Base-by-base conservation (phyloP, 2,329 filamentous ascomycete genomes). In the Calonectria hongkongensis region DNA sequence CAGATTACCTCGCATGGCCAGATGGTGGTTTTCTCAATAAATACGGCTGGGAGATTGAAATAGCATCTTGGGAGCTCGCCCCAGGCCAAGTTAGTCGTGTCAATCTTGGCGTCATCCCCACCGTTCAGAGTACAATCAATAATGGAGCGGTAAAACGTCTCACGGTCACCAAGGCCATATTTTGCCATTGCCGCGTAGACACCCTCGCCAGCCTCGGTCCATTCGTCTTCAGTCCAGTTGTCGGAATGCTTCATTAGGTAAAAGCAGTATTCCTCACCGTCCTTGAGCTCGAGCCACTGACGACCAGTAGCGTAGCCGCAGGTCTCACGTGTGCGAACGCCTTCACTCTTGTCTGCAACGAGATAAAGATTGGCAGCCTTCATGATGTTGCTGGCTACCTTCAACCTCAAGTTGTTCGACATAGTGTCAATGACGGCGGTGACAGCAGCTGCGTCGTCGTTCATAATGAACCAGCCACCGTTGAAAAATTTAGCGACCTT, bases 401-500 rank as follows among this genome's bases (percentile, higher is more conserved):
- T 68, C 54, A 48, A 41, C 12, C 21, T 25, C n/a, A 62, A 54
- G 25, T 68, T 68, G 54, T 68, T 68, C 18, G 51, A 41, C 30
- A 68, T 36, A 39, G 66, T 60, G 30, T 58, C 30, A 13, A 68
- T 56, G 30, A 68, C 54, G 1, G 47, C 41, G 15, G 30, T 62
- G 43, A 68, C 66, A 39, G 66, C 43, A 13, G 28, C 66, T 1
- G 66, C 54, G 15, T 68, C 66, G 30, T 68, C 54, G n/a, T 68
- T 58, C 28, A 48, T 68, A 18, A 68, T 56, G 51, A 56, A 62
- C 66, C 66, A 68, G 33, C 66, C 66, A n/a, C 66, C 66, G 10
- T 68, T 68, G 41, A 68, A 68, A 50, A 68, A 68, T 27, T 68
- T 68, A 13, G 66, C 66, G 25, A 68, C 30, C 10, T 68, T 68